Conservation (phyloP, 352 stramenopile genomes). For the Phytophthora sp. region DNA sequence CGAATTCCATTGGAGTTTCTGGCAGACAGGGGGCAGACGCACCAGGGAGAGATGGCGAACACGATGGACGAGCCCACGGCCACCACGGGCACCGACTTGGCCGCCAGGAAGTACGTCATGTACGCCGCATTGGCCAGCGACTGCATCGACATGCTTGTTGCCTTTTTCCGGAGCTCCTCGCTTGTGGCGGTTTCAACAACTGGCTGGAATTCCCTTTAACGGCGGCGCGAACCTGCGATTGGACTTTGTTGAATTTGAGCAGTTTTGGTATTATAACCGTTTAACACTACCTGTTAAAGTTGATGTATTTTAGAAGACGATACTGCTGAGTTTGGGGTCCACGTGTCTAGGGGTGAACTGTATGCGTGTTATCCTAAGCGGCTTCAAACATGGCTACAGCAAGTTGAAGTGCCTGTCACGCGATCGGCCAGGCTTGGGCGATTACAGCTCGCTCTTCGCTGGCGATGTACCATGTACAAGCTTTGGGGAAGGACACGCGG, state of each 20-base stretch:
- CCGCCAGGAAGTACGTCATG: conserved; percentile 74
- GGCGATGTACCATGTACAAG: conserved; percentile 7
- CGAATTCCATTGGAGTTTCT: not conserved
- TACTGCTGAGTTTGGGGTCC: conserved; percentile 1
- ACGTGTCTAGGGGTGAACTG: not conserved
- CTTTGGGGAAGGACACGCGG: conserved; percentile 2
- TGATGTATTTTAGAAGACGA: not conserved
- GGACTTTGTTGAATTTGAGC: not conserved
- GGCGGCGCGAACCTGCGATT: not conserved
- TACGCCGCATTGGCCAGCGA: conserved; percentile 68
- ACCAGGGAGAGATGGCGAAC: conserved; percentile 78
- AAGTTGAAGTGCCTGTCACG: conserved; percentile 3
- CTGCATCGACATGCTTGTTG: conserved; percentile 56
- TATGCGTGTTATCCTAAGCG: conserved; percentile 4
- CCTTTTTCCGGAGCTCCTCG: conserved; percentile 14
- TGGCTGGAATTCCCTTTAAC: not conserved
- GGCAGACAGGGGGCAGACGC: not conserved
- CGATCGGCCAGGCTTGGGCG: not conserved
- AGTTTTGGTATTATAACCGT: not conserved
- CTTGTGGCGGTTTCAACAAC: conserved; percentile 1
- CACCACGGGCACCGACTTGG: conserved; percentile 66
- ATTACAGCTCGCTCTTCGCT: not conserved
- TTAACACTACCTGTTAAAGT: not conserved
- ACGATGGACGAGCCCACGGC: conserved; percentile 66
- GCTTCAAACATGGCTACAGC: conserved; percentile 16